Conservation (phyloP, 176 grass and related monocot species). For the Avena atlantica region DNA sequence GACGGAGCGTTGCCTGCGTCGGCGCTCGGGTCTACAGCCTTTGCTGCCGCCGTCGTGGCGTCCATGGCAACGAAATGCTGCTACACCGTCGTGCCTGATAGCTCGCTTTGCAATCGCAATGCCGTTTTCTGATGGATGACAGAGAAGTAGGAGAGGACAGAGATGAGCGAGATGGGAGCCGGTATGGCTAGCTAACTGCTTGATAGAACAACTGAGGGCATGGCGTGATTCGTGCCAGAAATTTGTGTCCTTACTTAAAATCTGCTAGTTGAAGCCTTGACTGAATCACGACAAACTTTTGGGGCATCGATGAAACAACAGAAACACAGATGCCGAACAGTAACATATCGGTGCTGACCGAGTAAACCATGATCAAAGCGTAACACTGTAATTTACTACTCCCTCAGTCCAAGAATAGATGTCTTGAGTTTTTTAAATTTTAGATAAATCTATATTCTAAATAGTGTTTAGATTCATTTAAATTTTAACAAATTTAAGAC, state of each 20-base stretch:
- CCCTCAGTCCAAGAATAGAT: too few relatives aligned
- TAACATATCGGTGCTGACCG: too few relatives aligned
- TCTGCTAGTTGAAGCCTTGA: too few relatives aligned
- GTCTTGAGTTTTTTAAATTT: too few relatives aligned
- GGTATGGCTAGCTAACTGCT: not conserved
- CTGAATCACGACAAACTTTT: too few relatives aligned
- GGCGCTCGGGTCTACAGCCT: not conserved
- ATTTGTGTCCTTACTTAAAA: not conserved
- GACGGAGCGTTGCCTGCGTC: not conserved
- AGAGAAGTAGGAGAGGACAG: not conserved
- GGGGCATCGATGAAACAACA: too few relatives aligned
- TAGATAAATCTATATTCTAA: too few relatives aligned
- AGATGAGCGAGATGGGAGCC: not conserved
- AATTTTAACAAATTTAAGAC: too few relatives aligned
- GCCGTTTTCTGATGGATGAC: not conserved
- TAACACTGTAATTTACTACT: too few relatives aligned
- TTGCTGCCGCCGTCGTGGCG: not conserved
- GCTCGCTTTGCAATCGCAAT: not conserved
- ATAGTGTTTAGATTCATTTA: too few relatives aligned
- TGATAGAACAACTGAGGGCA: not conserved
- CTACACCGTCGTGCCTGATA: not conserved
- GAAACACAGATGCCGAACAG: too few relatives aligned
- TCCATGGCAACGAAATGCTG: slow-evolving; percentile 15
- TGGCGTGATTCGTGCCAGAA: not conserved
- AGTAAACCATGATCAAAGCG: too few relatives aligned